phyloP scores from a whole-genome alignment of 257 asterid genomes.

The Cinchona pubescens region DNA sequence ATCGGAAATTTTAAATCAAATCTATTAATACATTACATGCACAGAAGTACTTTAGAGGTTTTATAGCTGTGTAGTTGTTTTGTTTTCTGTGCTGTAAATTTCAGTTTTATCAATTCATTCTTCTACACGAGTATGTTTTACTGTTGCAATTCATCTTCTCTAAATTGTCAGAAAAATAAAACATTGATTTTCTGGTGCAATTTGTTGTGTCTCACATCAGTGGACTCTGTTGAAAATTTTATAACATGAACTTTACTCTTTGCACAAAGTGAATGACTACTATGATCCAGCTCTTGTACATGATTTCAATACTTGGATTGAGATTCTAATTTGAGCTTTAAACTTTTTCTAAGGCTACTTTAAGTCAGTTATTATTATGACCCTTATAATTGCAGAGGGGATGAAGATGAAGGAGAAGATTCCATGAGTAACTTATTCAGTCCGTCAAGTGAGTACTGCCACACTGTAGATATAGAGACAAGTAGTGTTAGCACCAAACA shows the following conservation, averaged over 20 bases:
- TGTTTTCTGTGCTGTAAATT: not conserved
- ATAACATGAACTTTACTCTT: not conserved
- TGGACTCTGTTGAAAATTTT: not conserved
- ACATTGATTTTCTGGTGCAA: not conserved
- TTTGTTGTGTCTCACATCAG: not conserved
- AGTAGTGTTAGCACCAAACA: constrained; percentile 70
- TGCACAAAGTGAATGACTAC: not conserved
- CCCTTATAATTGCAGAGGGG: constrained; percentile 52
- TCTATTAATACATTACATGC: not conserved
- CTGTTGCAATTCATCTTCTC: not conserved
- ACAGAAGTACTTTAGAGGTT: not conserved
- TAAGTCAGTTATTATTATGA: constrained; percentile 3
- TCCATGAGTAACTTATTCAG: constrained; percentile 48
- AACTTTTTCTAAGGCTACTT: not conserved
- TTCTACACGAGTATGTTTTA: not conserved
- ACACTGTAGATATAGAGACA: constrained; percentile 68
- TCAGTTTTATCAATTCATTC: not conserved
- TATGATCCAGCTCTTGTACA: not conserved
- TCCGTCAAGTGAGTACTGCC: constrained; percentile 53
- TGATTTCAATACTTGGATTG: not conserved
- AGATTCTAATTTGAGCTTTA: not conserved
- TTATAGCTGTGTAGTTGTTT: not conserved
- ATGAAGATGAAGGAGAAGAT: constrained; percentile 76
- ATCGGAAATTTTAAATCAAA: not conserved
- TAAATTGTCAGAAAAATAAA: not conserved